phyloP scores from a whole-genome alignment of 306 rosid genomes.

The Cucurbita pepo region DNA sequence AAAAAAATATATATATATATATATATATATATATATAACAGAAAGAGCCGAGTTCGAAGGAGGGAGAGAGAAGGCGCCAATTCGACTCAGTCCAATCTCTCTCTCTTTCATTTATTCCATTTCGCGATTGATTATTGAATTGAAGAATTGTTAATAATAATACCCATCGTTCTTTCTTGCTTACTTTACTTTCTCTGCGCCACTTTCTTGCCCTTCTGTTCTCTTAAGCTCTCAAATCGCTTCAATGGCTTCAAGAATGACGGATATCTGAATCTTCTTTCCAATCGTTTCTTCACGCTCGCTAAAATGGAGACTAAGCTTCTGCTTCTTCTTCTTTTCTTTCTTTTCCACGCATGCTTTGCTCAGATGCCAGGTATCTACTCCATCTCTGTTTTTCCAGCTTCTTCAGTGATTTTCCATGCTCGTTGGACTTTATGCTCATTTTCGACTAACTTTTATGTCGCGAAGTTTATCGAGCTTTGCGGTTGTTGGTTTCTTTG shows the following conservation, averaged over 20 bases:
- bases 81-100: not conserved
- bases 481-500: not conserved
- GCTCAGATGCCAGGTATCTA: conserved; percentile 70
- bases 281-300: conserved; percentile 3
- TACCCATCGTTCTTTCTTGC: not conserved
- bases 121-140: not conserved
- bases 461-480: not conserved
- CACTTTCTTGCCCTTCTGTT: not conserved
- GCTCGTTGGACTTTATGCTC: not conserved
- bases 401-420: not conserved
- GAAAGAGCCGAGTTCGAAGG: not conserved
- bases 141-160: not conserved
- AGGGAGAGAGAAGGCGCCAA: not conserved
- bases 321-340: conserved; percentile 16
- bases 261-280: conserved; percentile 1
- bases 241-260: not conserved
- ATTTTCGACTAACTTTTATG: not conserved
- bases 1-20: not conserved
- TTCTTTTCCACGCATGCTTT: conserved; percentile 25
- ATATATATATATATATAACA: too few species aligned
- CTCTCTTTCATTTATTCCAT: not conserved
- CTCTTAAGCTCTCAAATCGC: not conserved
- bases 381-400: not conserved
- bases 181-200: not conserved
- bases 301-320: conserved; percentile 32